phyloP scores from a whole-genome alignment of 208 protist species.

The Naegleria lovaniensis region DNA sequence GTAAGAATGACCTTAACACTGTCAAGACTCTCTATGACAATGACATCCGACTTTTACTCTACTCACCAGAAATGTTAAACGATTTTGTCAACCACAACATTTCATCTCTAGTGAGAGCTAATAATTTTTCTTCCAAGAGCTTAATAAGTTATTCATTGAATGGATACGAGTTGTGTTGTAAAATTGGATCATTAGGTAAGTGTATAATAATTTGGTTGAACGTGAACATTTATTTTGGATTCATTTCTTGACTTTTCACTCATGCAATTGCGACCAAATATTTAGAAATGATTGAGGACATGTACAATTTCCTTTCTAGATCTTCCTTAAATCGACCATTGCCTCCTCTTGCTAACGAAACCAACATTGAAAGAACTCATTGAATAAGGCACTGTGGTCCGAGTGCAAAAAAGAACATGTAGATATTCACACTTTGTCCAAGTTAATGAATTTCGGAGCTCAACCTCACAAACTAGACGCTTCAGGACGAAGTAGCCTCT shows the following conservation, averaged over 20 bases:
- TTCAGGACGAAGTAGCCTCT: not conserved
- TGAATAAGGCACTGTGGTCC: not conserved
- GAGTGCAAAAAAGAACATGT: not conserved
- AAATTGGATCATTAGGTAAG: not conserved
- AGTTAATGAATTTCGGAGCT: not conserved
- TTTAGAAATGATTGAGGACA: not conserved
- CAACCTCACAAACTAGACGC: not conserved
- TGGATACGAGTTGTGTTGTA: not conserved
- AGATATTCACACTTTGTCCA: not conserved
- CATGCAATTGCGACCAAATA: no score
- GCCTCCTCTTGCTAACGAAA: not conserved
- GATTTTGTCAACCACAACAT: not conserved
- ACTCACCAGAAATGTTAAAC: not conserved
- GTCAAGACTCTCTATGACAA: not conserved
- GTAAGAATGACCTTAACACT: not conserved
- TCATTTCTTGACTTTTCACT: no score
- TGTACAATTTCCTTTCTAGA: not conserved
- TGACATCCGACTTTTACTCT: not conserved
- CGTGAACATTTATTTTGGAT: no score
- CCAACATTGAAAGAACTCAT: not conserved
- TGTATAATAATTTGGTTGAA: no score
- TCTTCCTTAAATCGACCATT: not conserved
- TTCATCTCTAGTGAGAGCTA: not conserved
- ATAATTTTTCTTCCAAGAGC: not conserved
- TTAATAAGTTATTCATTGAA: not conserved